phyloP scores from a whole-genome alignment of 495 filamentous ascomycete genomes.

The Tuber borchii region DNA sequence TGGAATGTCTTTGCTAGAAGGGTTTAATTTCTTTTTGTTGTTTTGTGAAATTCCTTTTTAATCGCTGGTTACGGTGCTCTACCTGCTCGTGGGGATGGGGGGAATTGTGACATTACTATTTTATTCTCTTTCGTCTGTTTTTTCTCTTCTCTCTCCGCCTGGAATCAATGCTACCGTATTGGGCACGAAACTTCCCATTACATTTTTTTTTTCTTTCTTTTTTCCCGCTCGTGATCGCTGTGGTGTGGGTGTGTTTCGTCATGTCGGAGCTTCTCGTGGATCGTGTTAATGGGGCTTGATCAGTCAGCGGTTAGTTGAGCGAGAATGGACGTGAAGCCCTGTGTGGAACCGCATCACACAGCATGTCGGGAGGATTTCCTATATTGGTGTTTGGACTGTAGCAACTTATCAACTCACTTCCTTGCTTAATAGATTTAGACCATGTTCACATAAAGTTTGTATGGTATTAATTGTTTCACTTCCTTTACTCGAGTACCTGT shows the following conservation, averaged over 20 bases:
- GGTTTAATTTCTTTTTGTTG: constrained; percentile 15
- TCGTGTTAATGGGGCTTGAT: not conserved
- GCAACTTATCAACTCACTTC: not conserved
- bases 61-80: not conserved
- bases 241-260: not conserved
- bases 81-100: not conserved
- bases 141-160: not conserved
- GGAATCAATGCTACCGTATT: not conserved
- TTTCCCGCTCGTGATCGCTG: not conserved
- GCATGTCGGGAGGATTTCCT: not conserved
- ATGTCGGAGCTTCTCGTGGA: not conserved
- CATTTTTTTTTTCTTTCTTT: not conserved
- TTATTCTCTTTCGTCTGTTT: not conserved
- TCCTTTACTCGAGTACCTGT: too few relatives aligned
- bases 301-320: not conserved
- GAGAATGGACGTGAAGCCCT: not conserved
- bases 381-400: not conserved
- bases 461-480: too few relatives aligned
- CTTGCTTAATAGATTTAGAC: not conserved
- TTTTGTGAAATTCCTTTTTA: not conserved
- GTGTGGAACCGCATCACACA: not conserved
- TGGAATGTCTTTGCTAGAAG: constrained; percentile 34
- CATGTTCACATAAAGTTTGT: too few relatives aligned
- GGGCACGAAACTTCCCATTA: not conserved
- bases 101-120: not conserved